These are phyloP conservation scores for Stephania japonica DNA, from an alignment of 164 flowering plant genomes.

Conservation along the genomic window DNA sequence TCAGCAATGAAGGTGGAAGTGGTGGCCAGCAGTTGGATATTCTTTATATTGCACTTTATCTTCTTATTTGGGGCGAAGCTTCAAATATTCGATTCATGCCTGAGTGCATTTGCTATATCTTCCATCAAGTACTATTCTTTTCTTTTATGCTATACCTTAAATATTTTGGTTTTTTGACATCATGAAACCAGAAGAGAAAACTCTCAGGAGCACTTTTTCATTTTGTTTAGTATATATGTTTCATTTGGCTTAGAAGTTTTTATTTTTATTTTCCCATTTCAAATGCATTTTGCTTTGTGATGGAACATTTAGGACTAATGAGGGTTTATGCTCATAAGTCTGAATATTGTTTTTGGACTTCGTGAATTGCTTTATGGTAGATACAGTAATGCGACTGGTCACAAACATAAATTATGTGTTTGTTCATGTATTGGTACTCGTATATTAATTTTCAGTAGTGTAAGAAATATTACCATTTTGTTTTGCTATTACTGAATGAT, in stretches of 20 bases:
- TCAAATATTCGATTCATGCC: slow-evolving; percentile 99
- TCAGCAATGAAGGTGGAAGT: slow-evolving; percentile 41
- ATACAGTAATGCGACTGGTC: not conserved
- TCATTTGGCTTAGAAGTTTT: not conserved
- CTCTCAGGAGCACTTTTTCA: not conserved
- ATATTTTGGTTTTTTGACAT: not conserved
- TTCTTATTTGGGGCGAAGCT: slow-evolving; percentile 99
- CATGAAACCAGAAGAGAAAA: not conserved
- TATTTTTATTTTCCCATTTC: not conserved
- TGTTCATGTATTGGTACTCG: not conserved
- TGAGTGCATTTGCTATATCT: slow-evolving; percentile 95
- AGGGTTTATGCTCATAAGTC: not conserved
- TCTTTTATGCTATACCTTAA: not conserved
- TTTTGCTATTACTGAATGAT: not conserved
- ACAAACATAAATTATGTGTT: not conserved
- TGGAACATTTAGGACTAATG: not conserved
- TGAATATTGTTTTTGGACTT: not conserved
- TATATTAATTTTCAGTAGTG: not conserved
- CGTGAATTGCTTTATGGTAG: not conserved
- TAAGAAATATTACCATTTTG: not conserved
- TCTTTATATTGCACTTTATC: slow-evolving; percentile 85
- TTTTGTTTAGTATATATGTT: not conserved
- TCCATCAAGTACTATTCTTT: slow-evolving; percentile 65
- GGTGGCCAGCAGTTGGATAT: slow-evolving; percentile 68
- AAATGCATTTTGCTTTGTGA: not conserved